Base-by-base conservation (phyloP, 2,329 filamentous ascomycete species). In the Colletotrichum aenigma region DNA sequence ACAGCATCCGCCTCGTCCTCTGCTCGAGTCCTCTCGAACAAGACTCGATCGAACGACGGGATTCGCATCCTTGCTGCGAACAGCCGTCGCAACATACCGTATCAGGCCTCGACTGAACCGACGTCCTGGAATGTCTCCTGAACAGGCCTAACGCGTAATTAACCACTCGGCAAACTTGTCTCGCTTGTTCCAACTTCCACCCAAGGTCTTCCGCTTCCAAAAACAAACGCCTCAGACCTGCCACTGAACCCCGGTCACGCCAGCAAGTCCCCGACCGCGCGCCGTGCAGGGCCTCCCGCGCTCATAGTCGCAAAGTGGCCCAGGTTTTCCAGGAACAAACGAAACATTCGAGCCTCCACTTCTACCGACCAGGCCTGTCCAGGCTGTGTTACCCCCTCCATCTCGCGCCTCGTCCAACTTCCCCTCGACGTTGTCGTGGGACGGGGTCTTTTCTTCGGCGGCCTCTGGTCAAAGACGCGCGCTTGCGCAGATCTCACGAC, bases 331-430 rank as follows among this genome's bases (percentile, higher is more conserved):
- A 75, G 71, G 66, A 70, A 38, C 60, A 76, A 75, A 76, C 70
- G 74, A 70, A 74, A 70, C 60, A 74, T 65, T 74, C 71, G 66
- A 66, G 52, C 71, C 71, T 70, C 74, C 71, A 70, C 71, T 74
- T 66, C 60, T 52, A 65, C 70, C 36, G 65, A 52, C 60, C 38
- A 66, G 36, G 66, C 71, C 71, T 74, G 36, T 66, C 71, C 24
- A 74, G 66, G 74, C 66, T 75, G 73, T 73, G 64, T 68, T 68
- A 60, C 64, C 73, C 73, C 70, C 73, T 75, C 73, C 43, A 52
- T 70, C 38, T 62, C 64, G 70, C 70, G 64, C 58, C 70, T 75
- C 58, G 72, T 72, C 70, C 64, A 65, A 68, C 70, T 64, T 68
- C 70, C 58, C 64, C 70, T 75, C 73, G 43, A 68, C 73, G 43